These are phyloP conservation scores for Lactarius hatsudake DNA, from an alignment of 768 basidiomycete species.

Conservation along the genomic window DNA sequence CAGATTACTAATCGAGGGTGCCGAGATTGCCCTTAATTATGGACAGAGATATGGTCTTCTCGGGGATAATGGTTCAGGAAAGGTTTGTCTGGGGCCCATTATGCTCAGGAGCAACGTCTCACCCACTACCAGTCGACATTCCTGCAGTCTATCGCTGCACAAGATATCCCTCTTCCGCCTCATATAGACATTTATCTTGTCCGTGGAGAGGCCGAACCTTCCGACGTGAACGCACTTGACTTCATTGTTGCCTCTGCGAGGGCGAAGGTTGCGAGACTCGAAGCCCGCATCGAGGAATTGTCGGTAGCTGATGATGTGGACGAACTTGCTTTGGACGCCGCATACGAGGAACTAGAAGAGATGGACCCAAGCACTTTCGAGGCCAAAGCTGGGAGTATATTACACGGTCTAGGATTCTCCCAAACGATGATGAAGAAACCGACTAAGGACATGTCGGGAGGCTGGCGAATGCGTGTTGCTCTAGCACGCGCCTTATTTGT, in stretches of 20 bases:
- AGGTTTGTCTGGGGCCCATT: constrained; percentile 54
- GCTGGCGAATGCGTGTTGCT: constrained; percentile 99
- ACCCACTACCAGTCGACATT: constrained; percentile 73
- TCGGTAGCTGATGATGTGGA: constrained; percentile 88
- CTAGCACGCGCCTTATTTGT: constrained; percentile 94
- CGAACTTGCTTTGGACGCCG: constrained; percentile 79
- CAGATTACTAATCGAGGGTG: constrained; percentile 69
- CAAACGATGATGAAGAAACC: constrained; percentile 92
- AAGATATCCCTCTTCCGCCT: constrained; percentile 89
- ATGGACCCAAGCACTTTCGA: constrained; percentile 96
- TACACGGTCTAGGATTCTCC: constrained; percentile 95
- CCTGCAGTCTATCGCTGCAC: constrained; percentile 91
- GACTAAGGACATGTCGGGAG: constrained; percentile 98
- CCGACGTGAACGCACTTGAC: constrained; percentile 93
- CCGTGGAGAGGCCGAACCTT: constrained; percentile 91
- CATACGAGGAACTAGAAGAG: constrained; percentile 96
- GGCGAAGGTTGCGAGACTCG: constrained; percentile 89
- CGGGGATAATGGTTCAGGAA: constrained; percentile 98
- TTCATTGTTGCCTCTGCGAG: constrained; percentile 93
- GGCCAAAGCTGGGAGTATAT: constrained; percentile 89
- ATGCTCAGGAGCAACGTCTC: constrained; percentile 14
- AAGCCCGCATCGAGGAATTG: constrained; percentile 91
- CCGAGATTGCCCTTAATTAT: constrained; percentile 79
- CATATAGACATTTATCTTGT: constrained; percentile 99
- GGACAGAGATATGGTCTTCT: constrained; percentile 93